These are phyloP conservation scores for Hanseniaspora sp. DNA, from an alignment of 1,139 yeast species.

Conservation along the genomic window DNA sequence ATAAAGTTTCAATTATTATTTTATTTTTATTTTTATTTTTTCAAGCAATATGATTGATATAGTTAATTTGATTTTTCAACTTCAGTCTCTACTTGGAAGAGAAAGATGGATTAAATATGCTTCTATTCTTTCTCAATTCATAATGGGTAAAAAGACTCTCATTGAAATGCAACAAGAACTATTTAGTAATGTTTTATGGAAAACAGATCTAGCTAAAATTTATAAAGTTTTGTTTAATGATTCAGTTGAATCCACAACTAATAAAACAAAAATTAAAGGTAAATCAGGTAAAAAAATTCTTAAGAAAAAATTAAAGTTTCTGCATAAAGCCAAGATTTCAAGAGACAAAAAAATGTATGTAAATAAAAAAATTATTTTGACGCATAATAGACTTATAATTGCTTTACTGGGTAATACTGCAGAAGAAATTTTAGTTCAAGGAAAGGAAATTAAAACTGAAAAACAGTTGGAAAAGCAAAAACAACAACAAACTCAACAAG, in stretches of 20 bases:
- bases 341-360: constrained; percentile 7
- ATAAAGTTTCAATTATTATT: no score
- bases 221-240: constrained; percentile 2
- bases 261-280: no score
- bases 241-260: neutral
- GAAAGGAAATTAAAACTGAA: constrained; percentile 23
- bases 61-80: constrained; percentile 12
- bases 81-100: constrained; percentile 36
- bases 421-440: constrained; percentile 28
- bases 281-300: neutral
- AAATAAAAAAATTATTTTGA: constrained; percentile 11
- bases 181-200: constrained; percentile 2
- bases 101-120: constrained; percentile 78
- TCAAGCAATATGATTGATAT: constrained; percentile 3
- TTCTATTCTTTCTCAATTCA: constrained; percentile 59
- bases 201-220: constrained; percentile 5
- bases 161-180: constrained; percentile 40
- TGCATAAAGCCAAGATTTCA: neutral
- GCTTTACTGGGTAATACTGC: constrained; percentile 23
- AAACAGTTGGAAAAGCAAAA: constrained; percentile 18
- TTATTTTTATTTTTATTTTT: no score
- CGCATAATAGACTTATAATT: constrained; percentile 17
- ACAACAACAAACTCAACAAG: constrained; percentile 18
- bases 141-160: constrained; percentile 71
- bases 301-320: constrained; percentile 3